Conservation (phyloP, 805 yeast genomes). For the Kodamaea kaohsiungensis region DNA sequence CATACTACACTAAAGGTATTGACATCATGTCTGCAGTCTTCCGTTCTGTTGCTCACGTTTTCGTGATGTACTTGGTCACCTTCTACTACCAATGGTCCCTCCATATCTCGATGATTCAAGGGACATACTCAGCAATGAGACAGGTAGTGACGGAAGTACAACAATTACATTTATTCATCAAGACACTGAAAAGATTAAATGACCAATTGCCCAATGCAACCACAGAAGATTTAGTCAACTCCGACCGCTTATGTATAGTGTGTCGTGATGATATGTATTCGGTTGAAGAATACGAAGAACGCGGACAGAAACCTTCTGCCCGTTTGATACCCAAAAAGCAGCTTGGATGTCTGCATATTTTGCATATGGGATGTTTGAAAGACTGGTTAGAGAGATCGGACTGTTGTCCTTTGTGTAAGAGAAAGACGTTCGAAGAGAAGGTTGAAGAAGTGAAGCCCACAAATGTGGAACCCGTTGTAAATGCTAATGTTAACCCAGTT, state of each 20-base stretch:
- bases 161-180: conserved; percentile 50
- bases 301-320: conserved; percentile 20
- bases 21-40: conserved; percentile 52
- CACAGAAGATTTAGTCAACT: conserved; percentile 52
- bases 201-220: conserved; percentile 63
- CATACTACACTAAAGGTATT: conserved; percentile 55
- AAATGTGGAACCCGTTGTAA: neutral
- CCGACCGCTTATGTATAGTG: conserved; percentile 74
- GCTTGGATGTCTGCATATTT: conserved; percentile 79
- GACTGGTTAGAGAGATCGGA: conserved; percentile 92
- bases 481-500: neutral
- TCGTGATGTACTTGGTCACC: conserved; percentile 36
- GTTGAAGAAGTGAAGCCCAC: neutral
- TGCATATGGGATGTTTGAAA: conserved; percentile 87
- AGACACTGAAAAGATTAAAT: conserved; percentile 64
- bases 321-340: conserved; percentile 64
- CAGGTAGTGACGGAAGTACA: conserved; percentile 32
- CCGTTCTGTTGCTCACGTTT: conserved; percentile 29
- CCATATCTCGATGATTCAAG: conserved; percentile 45
- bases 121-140: conserved; percentile 42
- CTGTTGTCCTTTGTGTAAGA: conserved; percentile 93
- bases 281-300: conserved; percentile 33
- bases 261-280: conserved; percentile 88
- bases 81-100: conserved; percentile 31
- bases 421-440: conserved; percentile 49